Evolutionary conservation across 2,329 filamentous ascomycete species (phyloP).

Genomic region (Didymella keratinophila): DNA sequence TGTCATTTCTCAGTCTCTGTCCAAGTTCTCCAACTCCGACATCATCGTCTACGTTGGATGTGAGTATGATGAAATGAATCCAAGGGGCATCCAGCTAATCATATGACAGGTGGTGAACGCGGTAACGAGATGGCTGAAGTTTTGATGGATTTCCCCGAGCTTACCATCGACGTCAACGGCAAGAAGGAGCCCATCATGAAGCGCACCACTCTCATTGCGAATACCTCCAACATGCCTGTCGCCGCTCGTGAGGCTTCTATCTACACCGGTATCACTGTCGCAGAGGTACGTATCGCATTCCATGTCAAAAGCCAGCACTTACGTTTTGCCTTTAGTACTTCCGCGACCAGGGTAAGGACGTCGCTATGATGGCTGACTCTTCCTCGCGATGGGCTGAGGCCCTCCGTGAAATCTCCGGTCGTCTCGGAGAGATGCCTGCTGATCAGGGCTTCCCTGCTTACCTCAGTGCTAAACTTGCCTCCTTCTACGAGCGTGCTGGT

Average conservation of each 20-base stretch:
- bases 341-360: conserved; percentile 93
- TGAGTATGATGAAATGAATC: background rate
- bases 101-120: conserved; percentile 71
- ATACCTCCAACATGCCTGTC: conserved; percentile 99
- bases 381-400: conserved; percentile 98
- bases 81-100: background rate
- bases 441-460: conserved; percentile 99
- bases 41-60: conserved; percentile 96
- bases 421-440: conserved; percentile 98
- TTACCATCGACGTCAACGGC: conserved; percentile 91
- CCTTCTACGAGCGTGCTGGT: conserved; percentile 98
- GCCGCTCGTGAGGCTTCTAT: conserved; percentile 98
- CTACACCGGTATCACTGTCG: conserved; percentile 72
- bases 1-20: conserved; percentile 97
- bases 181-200: conserved; percentile 99
- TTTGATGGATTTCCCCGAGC: conserved; percentile 99
- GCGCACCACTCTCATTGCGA: conserved; percentile 96
- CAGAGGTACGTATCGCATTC: background rate
- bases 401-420: conserved; percentile 97
- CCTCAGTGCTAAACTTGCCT: conserved; percentile 93
- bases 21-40: conserved; percentile 99
- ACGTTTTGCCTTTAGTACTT: conserved; percentile 75
- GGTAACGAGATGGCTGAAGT: conserved; percentile 99
- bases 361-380: conserved; percentile 99
- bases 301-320: background rate